These are phyloP conservation scores for Calocera cornea DNA, from an alignment of 768 basidiomycete genomes.

Conservation along the genomic window DNA sequence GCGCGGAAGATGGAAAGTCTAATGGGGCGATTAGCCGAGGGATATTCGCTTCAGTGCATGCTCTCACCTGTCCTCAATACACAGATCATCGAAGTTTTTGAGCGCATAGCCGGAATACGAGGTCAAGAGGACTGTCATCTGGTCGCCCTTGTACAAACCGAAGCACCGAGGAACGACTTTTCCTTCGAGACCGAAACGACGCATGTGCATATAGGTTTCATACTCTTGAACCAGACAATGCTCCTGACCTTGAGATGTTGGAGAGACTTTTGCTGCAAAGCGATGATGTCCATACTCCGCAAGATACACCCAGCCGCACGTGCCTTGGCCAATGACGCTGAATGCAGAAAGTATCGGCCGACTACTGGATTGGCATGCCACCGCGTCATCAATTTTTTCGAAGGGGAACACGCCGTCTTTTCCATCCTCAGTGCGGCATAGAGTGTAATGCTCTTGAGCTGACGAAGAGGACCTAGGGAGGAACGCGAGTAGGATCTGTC, in stretches of 20 bases:
- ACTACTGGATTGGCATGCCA: too few relatives aligned
- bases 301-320: not conserved
- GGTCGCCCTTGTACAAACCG: not conserved
- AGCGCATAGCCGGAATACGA: not conserved
- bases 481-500: too few relatives aligned
- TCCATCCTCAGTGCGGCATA: too few relatives aligned
- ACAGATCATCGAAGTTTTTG: not conserved
- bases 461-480: too few relatives aligned
- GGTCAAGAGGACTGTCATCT: not conserved
- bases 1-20: not conserved
- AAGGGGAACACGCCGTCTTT: too few relatives aligned
- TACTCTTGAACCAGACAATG: not conserved
- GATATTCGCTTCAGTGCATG: not conserved
- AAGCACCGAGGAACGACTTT: not conserved
- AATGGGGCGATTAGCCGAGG: not conserved
- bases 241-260: not conserved
- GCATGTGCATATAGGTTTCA: not conserved
- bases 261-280: not conserved
- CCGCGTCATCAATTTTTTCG: too few relatives aligned
- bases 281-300: not conserved
- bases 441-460: too few relatives aligned
- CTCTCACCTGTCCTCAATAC: not conserved
- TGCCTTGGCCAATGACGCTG: not conserved
- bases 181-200: not conserved
- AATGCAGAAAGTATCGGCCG: too few relatives aligned